These are phyloP conservation scores for Saitozyma sp. DNA, from an alignment of 768 basidiomycete species.

Conservation along the genomic window DNA sequence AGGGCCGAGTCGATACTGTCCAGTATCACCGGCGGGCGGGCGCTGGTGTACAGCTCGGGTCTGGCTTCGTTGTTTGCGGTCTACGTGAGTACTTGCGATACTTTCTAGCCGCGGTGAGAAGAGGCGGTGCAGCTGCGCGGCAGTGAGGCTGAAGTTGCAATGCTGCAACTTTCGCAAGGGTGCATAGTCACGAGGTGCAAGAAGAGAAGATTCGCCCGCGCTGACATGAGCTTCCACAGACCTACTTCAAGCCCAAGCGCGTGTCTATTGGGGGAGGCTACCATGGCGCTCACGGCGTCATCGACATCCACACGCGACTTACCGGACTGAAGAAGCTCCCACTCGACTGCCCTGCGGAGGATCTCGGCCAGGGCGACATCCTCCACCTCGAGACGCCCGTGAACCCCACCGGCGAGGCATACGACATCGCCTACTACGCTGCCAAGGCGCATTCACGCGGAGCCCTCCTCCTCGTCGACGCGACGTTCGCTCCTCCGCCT, in stretches of 20 bases:
- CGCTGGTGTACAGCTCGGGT: too few relatives aligned
- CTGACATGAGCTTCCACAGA: background rate
- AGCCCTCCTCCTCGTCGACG: background rate
- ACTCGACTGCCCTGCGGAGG: background rate
- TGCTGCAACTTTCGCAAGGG: too few relatives aligned
- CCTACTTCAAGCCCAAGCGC: background rate
- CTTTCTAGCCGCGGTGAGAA: too few relatives aligned
- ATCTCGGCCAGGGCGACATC: background rate
- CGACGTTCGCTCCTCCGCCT: conserved; percentile 3
- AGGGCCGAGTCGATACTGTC: too few relatives aligned
- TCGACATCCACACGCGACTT: background rate
- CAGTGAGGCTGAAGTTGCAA: too few relatives aligned
- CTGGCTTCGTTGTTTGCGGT: too few relatives aligned
- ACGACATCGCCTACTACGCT: background rate
- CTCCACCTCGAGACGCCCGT: background rate
- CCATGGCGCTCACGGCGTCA: conserved; percentile 1
- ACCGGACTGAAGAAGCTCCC: background rate
- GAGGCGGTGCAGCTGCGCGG: too few relatives aligned
- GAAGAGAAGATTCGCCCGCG: too few relatives aligned
- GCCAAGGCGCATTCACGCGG: background rate
- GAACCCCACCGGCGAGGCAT: background rate
- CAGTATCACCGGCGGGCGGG: too few relatives aligned
- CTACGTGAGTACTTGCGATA: too few relatives aligned
- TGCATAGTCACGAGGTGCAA: too few relatives aligned
- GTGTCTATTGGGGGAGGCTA: background rate